Conservation (phyloP, 129 eudicot genomes). For the Sambucus nigra region DNA sequence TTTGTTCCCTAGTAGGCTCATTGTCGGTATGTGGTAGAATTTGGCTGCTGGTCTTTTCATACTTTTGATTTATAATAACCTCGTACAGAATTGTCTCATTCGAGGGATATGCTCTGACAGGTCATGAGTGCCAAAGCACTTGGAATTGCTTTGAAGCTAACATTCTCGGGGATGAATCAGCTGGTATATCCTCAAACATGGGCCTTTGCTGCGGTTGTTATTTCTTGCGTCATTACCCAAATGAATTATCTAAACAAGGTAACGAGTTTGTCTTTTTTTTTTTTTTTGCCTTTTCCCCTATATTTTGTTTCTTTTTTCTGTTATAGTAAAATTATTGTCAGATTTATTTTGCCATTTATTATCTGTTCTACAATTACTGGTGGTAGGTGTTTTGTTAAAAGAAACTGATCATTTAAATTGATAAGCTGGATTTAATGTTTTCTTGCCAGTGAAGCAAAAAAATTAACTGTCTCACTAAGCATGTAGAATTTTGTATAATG, state of each 20-base stretch:
- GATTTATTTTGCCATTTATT: not conserved
- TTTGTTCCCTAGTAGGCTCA: conserved; percentile 87
- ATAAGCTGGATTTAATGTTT: not conserved
- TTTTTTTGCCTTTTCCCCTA: not conserved
- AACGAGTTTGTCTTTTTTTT: conserved; percentile 7
- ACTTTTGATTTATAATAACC: conserved; percentile 6
- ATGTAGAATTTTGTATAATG: too few relatives aligned
- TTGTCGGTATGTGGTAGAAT: conserved; percentile 59
- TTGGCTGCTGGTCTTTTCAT: not conserved
- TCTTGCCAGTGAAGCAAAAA: not conserved
- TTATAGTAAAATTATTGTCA: not conserved
- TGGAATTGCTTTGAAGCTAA: conserved; percentile 93
- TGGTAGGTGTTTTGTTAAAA: not conserved
- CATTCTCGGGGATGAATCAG: conserved; percentile 85
- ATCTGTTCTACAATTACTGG: not conserved
- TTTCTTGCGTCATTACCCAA: conserved; percentile 70
- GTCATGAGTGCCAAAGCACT: conserved; percentile 98
- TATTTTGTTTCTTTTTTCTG: not conserved
- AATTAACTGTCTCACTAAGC: too few relatives aligned
- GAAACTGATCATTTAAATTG: not conserved
- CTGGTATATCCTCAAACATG: conserved; percentile 89
- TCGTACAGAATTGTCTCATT: not conserved
- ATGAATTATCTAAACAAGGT: conserved; percentile 97
- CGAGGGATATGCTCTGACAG: conserved; percentile 30
- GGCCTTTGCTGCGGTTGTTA: conserved; percentile 60